Evolutionary conservation across 768 basidiomycete genomes (phyloP).

Genomic region (Naganishia vishniacii): DNA sequence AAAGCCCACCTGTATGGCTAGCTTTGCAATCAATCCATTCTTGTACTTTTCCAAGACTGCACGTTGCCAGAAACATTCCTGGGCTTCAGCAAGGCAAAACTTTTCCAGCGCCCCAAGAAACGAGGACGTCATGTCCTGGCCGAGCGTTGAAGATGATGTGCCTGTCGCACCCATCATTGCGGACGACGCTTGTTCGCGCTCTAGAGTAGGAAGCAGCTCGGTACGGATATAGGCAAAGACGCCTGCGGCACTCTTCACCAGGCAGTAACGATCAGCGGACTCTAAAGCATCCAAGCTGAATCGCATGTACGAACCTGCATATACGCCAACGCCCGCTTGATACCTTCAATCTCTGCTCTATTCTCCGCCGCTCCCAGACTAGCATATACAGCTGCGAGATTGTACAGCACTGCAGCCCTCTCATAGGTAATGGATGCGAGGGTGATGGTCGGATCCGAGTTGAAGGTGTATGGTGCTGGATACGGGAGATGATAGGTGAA

Average conservation of each 20-base stretch:
- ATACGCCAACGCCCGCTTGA: constrained; percentile 65
- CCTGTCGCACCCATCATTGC: background rate
- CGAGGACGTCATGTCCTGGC: constrained; percentile 60
- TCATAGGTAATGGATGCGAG: constrained; percentile 76
- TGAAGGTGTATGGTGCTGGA: constrained; percentile 47
- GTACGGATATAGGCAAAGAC: constrained; percentile 42
- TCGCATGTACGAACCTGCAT: constrained; percentile 32
- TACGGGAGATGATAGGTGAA: constrained; percentile 69
- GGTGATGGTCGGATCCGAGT: constrained; percentile 56
- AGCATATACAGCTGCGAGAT: constrained; percentile 78
- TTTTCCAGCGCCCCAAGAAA: constrained; percentile 63
- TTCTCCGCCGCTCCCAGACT: constrained; percentile 64
- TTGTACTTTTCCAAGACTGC: constrained; percentile 69
- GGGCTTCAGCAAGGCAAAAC: constrained; percentile 86
- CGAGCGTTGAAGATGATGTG: constrained; percentile 26
- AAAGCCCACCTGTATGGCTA: constrained; percentile 62
- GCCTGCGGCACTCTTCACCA: constrained; percentile 39
- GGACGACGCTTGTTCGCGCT: constrained; percentile 31
- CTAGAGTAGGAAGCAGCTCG: constrained; percentile 36
- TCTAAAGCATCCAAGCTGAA: background rate
- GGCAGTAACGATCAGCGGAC: background rate
- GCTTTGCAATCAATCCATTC: constrained; percentile 74
- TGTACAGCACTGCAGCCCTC: constrained; percentile 70
- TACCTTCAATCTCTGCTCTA: constrained; percentile 59
- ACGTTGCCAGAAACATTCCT: constrained; percentile 94